Percentiles rank a stretch among this genome's conserved stretches.
phyloP scores from a whole-genome alignment of 345 rosid species.

The Ceriops decandra region DNA sequence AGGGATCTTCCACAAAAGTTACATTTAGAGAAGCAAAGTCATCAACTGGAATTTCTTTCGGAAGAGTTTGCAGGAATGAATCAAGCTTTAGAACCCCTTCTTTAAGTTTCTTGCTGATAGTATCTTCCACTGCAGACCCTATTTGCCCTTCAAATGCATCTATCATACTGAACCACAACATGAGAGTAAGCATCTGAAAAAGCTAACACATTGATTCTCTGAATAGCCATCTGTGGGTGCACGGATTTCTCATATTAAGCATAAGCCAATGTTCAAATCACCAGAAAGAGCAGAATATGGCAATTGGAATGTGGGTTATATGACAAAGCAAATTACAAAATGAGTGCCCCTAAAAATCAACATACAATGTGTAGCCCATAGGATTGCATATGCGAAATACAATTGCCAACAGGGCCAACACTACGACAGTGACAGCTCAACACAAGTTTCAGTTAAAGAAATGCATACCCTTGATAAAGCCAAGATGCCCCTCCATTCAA shows the following conservation, averaged over 20 bases:
- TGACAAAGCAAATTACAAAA: too few relatives aligned
- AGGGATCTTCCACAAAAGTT: conserved; percentile 68
- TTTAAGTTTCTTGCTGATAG: conserved; percentile 62
- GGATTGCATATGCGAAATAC: too few relatives aligned
- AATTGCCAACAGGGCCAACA: not conserved
- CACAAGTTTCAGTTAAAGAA: not conserved
- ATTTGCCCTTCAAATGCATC: conserved; percentile 85
- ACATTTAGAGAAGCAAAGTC: conserved; percentile 82
- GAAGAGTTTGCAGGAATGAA: conserved; percentile 67
- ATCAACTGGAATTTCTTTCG: conserved; percentile 86
- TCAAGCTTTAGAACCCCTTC: conserved; percentile 79
- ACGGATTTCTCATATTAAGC: not conserved
- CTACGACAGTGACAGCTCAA: not conserved
- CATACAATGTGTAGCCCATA: too few relatives aligned
- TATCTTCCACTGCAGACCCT: conserved; percentile 73
- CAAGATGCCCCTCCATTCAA: conserved; percentile 96
- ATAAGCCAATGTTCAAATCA: too few relatives aligned
- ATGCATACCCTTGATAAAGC: conserved; percentile 90
- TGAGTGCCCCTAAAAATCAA: too few relatives aligned
- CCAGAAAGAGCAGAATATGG: conserved; percentile 2
- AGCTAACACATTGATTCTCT: conserved; percentile 4
- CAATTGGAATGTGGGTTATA: too few relatives aligned
- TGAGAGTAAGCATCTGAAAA: conserved; percentile 9
- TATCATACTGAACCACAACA: conserved; percentile 55
- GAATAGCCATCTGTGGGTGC: not conserved